Evolutionary conservation across 306 rosid species (phyloP).

Genomic region (Acacia acuminata): DNA sequence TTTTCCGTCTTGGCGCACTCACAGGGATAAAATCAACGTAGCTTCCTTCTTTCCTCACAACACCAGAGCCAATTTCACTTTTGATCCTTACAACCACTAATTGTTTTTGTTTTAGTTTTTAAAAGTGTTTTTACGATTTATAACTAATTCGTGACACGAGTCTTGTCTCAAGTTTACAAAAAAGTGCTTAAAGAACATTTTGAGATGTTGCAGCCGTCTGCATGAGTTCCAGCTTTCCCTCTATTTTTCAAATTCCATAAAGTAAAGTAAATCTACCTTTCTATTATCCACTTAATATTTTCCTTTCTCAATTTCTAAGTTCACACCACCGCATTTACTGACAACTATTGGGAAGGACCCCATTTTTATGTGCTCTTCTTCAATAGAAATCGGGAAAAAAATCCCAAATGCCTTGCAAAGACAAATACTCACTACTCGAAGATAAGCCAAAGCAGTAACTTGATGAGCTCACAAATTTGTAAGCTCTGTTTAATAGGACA

Average conservation of each 20-base stretch:
- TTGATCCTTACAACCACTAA: not conserved
- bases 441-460: not conserved
- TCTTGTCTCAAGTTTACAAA: no score
- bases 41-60: not conserved
- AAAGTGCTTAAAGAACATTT: no score
- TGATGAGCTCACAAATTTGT: not conserved
- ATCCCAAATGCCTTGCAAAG: not conserved
- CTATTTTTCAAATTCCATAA: not conserved
- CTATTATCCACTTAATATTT: not conserved
- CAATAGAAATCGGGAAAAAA: no score
- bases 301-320: not conserved
- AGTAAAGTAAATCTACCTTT: not conserved
- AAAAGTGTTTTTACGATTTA: no score
- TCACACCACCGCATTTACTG: not conserved
- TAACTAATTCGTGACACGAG: no score
- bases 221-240: not conserved
- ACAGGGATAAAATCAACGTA: not conserved
- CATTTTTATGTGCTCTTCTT: not conserved
- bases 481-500: not conserved
- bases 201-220: not conserved
- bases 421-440: not conserved
- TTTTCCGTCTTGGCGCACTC: not conserved
- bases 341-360: not conserved
- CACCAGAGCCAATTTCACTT: not conserved
- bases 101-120: no score